Conservation (phyloP, 805 yeast genomes). For the Komagataella phaffii region DNA sequence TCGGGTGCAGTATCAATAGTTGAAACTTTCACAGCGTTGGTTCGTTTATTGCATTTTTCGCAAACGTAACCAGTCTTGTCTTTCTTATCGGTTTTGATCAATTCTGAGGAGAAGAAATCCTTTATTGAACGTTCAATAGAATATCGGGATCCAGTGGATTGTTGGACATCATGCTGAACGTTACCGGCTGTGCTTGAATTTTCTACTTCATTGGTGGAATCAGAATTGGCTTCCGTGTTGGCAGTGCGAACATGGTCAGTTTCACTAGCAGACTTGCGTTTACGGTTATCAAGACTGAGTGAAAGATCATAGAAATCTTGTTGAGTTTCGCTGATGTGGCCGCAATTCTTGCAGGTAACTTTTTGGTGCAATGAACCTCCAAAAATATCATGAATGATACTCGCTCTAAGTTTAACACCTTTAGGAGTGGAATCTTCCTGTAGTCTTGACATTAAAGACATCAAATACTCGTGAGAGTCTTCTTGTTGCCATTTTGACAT, state of each 20-base stretch:
- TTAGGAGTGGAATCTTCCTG: conserved; percentile 91
- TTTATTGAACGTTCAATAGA: conserved; percentile 62
- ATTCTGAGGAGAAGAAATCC: conserved; percentile 77
- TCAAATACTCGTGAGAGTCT: conserved; percentile 93
- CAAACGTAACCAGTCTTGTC: conserved; percentile 68
- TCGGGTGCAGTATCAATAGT: conserved; percentile 79
- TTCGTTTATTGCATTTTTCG: conserved; percentile 67
- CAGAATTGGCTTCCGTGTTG: conserved; percentile 9
- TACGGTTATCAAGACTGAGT: conserved; percentile 51
- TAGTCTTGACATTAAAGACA: conserved; percentile 76
- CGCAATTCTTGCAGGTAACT: conserved; percentile 74
- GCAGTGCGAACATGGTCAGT: conserved; percentile 12
- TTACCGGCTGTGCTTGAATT: neutral
- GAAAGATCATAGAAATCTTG: conserved; percentile 93
- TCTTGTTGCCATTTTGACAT: conserved; percentile 98
- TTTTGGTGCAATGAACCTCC: conserved; percentile 83
- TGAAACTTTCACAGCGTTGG: conserved; percentile 66
- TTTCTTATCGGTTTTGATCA: conserved; percentile 50
- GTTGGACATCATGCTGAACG: neutral
- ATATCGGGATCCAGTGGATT: conserved; percentile 21
- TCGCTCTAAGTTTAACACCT: conserved; percentile 70
- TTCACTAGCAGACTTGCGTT: conserved; percentile 19
- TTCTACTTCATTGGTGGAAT: neutral
- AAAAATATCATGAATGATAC: conserved; percentile 83
- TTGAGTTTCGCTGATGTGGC: conserved; percentile 70